These are phyloP conservation scores for Punica granatum DNA, from an alignment of 345 rosid genomes.

Conservation along the genomic window DNA sequence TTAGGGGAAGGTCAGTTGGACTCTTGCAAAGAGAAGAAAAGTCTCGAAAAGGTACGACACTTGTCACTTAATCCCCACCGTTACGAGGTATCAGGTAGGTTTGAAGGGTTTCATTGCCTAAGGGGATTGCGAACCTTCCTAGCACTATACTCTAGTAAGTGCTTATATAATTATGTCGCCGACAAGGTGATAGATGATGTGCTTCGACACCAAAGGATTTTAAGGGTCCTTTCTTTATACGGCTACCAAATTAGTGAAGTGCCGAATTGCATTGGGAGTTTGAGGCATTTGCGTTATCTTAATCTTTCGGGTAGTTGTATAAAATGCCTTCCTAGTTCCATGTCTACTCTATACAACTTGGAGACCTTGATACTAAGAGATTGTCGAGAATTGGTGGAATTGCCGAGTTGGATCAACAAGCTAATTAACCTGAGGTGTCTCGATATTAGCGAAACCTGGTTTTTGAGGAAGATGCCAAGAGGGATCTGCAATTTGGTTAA, in stretches of 20 bases:
- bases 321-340: neutral
- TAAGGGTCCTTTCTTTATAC: neutral
- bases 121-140: too few species aligned
- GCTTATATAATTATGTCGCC: neutral
- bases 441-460: neutral
- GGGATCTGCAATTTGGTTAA: neutral
- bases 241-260: neutral
- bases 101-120: neutral
- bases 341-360: neutral
- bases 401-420: slow-evolving; percentile 2
- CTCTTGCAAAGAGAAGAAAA: too few species aligned
- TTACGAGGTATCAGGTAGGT: neutral
- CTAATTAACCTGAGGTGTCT: neutral
- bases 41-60: too few species aligned
- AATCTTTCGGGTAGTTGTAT: neutral
- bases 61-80: too few species aligned
- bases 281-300: too few species aligned
- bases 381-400: neutral
- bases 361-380: neutral
- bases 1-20: too few species aligned
- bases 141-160: too few species aligned
- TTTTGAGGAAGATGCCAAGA: neutral
- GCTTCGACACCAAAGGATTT: neutral
- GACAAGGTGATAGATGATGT: neutral
- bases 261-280: neutral